These are phyloP conservation scores for Solanum lycopersicoides DNA, from an alignment of 257 asterid species.

Conservation along the genomic window DNA sequence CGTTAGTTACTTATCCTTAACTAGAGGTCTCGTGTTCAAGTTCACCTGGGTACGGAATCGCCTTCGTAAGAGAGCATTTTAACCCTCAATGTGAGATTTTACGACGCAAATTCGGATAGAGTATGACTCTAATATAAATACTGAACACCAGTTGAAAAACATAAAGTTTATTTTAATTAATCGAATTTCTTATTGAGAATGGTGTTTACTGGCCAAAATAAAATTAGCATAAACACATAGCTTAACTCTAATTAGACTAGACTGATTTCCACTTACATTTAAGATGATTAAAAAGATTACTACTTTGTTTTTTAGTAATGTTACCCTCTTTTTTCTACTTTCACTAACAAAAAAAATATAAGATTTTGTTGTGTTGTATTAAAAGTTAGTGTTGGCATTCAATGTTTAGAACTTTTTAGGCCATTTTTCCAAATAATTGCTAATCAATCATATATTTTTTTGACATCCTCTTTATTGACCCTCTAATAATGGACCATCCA, in stretches of 20 bases:
- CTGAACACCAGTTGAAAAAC: not conserved
- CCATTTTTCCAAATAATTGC: not conserved
- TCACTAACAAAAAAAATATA: conserved; percentile 1
- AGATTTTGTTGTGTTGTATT: not conserved
- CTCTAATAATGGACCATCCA: not conserved
- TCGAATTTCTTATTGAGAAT: conserved; percentile 1
- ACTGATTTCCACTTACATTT: conserved; percentile 37
- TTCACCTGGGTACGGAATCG: too few species aligned
- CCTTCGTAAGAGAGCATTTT: too few species aligned
- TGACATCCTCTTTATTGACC: not conserved
- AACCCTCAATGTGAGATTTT: too few species aligned
- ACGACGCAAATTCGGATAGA: accelerated
- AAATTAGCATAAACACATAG: conserved; percentile 26
- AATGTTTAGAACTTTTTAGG: not conserved
- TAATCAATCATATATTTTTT: not conserved
- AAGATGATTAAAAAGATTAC: conserved; percentile 21
- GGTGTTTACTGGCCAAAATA: conserved; percentile 25
- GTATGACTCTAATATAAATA: too few species aligned
- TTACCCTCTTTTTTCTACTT: conserved; percentile 21
- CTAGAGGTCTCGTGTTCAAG: not conserved
- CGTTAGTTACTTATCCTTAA: not conserved
- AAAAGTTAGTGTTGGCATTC: not conserved
- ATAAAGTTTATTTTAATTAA: not conserved
- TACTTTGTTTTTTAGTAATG: conserved; percentile 11
- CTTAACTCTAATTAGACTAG: conserved; percentile 37